phyloP scores from a whole-genome alignment of 2,329 filamentous ascomycete genomes.

The Rhytidhysteron rufulum region DNA sequence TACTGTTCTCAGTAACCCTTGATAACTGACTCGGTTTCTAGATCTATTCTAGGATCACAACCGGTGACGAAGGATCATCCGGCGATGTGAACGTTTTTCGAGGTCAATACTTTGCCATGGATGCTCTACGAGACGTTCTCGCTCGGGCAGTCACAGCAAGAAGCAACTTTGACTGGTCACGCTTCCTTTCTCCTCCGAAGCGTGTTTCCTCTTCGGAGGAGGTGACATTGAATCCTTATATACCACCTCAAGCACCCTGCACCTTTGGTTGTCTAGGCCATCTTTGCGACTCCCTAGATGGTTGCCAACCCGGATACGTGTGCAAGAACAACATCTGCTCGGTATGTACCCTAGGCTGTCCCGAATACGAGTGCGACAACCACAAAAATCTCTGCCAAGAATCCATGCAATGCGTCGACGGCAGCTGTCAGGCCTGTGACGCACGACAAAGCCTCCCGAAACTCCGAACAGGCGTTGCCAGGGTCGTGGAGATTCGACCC shows the following conservation, averaged over 20 bases:
- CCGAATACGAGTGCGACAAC: conserved; percentile 13
- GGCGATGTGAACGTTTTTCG: conserved; percentile 19
- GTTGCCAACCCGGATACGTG: conserved; percentile 20
- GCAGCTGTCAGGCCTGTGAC: conserved; percentile 18
- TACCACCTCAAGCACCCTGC: conserved; percentile 22
- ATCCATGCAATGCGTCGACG: conserved; percentile 20
- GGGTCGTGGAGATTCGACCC: conserved; percentile 3
- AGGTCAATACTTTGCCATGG: conserved; percentile 17
- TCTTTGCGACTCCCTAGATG: conserved; percentile 25
- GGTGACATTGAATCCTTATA: conserved; percentile 25
- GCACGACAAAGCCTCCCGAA: not conserved
- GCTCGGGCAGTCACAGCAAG: conserved; percentile 19
- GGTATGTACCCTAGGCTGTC: not conserved
- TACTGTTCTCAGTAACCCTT: not conserved
- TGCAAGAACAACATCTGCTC: conserved; percentile 32
- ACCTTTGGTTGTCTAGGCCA: conserved; percentile 29
- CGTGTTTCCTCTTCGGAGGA: conserved; percentile 17
- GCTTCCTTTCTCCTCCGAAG: conserved; percentile 19
- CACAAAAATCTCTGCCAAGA: conserved; percentile 24
- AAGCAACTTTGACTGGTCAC: conserved; percentile 27
- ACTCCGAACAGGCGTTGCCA: not conserved
- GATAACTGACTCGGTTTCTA: conserved; percentile 9
- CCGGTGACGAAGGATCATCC: conserved; percentile 19
- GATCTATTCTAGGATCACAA: conserved; percentile 29
- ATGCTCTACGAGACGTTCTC: conserved; percentile 19